A percentile compares a stretch with the other conserved stretches of the same genome.
Conservation (phyloP, 2,329 filamentous ascomycete species). For the Sclerotinia nivalis region DNA sequence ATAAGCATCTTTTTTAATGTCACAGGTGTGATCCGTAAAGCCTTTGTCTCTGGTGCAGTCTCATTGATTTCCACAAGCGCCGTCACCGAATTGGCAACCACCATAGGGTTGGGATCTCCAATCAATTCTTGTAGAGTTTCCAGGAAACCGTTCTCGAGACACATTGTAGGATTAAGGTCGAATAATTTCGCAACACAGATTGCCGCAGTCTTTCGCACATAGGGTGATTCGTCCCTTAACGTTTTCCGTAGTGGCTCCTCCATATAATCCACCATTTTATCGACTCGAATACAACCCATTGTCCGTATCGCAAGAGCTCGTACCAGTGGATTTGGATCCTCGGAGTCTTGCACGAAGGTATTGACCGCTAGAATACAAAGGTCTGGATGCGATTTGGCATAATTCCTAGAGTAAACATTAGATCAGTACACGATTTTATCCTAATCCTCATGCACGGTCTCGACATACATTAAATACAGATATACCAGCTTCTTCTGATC, state of each 20-base stretch:
- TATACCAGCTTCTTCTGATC: constrained; percentile 99
- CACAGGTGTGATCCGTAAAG: constrained; percentile 76
- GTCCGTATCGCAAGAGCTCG: constrained; percentile 93
- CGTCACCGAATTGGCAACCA: constrained; percentile 95
- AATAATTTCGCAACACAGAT: constrained; percentile 98
- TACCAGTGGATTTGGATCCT: constrained; percentile 96
- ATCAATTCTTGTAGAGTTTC: constrained; percentile 94
- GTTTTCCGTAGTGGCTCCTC: constrained; percentile 96
- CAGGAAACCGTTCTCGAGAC: constrained; percentile 94
- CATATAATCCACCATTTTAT: constrained; percentile 99
- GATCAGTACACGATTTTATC: background rate
- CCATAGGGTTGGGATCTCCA: constrained; percentile 97
- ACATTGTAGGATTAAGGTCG: constrained; percentile 88
- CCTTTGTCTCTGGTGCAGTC: constrained; percentile 84
- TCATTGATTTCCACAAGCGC: constrained; percentile 90
- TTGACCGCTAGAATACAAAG: constrained; percentile 98
- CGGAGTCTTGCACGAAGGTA: constrained; percentile 97
- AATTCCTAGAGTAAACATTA: constrained; percentile 68
- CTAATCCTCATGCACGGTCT: background rate
- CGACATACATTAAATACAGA: constrained; percentile 82
- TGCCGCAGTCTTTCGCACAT: constrained; percentile 96
- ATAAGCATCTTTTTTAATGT: constrained; percentile 94
- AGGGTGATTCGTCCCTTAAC: constrained; percentile 93
- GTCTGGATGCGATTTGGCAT: constrained; percentile 97
- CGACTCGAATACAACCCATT: constrained; percentile 97